These are phyloP conservation scores for Ottelia alismoides DNA, from an alignment of 106 monocot species.

Conservation along the genomic window DNA sequence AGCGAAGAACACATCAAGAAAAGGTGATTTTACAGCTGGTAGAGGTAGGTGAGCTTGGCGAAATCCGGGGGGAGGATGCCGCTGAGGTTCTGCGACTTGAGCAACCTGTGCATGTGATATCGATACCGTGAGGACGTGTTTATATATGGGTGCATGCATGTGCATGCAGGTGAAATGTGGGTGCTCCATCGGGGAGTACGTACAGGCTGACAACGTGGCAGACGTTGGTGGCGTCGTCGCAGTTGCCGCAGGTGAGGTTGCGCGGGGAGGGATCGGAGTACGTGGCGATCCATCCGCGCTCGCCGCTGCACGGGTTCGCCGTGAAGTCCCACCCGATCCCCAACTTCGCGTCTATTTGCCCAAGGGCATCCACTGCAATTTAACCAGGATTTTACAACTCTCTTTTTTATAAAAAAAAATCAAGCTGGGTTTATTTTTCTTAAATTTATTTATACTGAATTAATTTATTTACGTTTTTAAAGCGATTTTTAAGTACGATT, in stretches of 20 bases:
- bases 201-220: constrained; percentile 3
- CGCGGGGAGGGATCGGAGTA: background rate
- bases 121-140: background rate
- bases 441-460: no score
- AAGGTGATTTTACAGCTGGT: background rate
- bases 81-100: constrained; percentile 1
- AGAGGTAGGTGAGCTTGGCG: background rate
- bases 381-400: no score
- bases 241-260: constrained; percentile 2
- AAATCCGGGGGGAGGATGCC: background rate
- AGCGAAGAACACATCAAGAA: background rate
- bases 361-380: background rate
- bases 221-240: constrained; percentile 1
- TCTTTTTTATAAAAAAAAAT: no score
- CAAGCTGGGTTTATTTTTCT: no score
- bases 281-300: background rate
- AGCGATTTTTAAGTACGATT: no score
- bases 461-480: no score
- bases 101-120: background rate
- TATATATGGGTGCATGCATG: background rate
- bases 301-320: background rate
- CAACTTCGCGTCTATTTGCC: background rate
- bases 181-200: background rate
- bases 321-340: background rate
- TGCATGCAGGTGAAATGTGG: background rate